phyloP scores from a whole-genome alignment of 768 basidiomycete species.

The Galerina marginata region DNA sequence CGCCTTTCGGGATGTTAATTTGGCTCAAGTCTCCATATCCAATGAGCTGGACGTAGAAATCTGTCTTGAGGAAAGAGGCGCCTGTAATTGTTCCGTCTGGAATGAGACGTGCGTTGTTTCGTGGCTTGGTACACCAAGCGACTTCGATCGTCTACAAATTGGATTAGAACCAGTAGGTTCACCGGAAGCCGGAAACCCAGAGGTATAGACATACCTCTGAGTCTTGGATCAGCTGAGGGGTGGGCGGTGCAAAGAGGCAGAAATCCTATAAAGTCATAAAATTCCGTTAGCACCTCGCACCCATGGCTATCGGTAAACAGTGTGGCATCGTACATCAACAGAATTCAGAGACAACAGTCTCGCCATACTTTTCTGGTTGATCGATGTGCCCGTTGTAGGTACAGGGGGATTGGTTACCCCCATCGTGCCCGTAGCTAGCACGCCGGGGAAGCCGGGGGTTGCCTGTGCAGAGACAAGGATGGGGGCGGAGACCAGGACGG shows the following conservation, averaged over 20 bases:
- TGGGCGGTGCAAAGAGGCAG: slow-evolving; percentile 49
- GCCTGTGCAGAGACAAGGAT: slow-evolving; percentile 6
- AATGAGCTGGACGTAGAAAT: slow-evolving; percentile 48
- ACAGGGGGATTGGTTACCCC: slow-evolving; percentile 46
- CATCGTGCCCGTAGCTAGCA: slow-evolving; percentile 47
- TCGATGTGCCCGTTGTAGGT: slow-evolving; percentile 42
- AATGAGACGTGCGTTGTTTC: slow-evolving; percentile 51
- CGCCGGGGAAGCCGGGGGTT: slow-evolving; percentile 34
- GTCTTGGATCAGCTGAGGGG: slow-evolving; percentile 36
- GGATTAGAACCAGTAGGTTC: background rate
- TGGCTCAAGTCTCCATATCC: slow-evolving; percentile 49
- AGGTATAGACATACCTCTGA: slow-evolving; percentile 38
- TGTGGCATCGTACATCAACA: slow-evolving; percentile 36
- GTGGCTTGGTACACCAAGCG: slow-evolving; percentile 50
- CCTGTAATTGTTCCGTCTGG: slow-evolving; percentile 49
- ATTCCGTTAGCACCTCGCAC: background rate
- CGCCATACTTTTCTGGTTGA: slow-evolving; percentile 48
- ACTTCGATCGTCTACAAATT: slow-evolving; percentile 43
- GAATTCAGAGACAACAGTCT: slow-evolving; percentile 46
- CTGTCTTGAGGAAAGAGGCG: slow-evolving; percentile 47
- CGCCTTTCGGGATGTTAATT: slow-evolving; percentile 44
- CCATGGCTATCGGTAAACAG: background rate
- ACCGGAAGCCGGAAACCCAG: background rate
- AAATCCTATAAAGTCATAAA: slow-evolving; percentile 35
- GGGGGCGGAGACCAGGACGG: background rate